These are phyloP conservation scores for Saturnispora galanensis DNA, from an alignment of 805 yeast genomes.

Conservation along the genomic window DNA sequence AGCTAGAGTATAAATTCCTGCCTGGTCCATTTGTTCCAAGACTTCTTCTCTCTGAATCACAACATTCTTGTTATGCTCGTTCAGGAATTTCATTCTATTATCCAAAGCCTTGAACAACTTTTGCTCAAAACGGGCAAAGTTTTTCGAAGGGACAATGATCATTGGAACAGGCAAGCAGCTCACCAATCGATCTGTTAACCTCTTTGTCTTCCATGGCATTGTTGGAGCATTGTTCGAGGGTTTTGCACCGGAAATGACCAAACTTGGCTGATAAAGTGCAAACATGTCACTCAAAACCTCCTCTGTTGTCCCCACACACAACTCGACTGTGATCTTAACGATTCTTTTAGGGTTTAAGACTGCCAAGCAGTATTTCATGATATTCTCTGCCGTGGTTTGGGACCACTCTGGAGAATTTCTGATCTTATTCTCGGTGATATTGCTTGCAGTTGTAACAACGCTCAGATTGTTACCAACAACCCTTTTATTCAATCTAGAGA, in stretches of 20 bases:
- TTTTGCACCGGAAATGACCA: constrained; percentile 48
- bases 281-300: constrained; percentile 50
- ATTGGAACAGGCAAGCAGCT: constrained; percentile 57
- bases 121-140: constrained; percentile 44
- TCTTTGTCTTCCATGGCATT: constrained; percentile 50
- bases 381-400: constrained; percentile 34
- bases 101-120: constrained; percentile 29
- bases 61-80: constrained; percentile 7
- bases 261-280: constrained; percentile 49
- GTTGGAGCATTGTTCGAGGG: constrained; percentile 41
- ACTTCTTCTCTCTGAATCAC: constrained; percentile 12
- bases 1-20: constrained; percentile 19
- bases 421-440: constrained; percentile 26
- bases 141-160: constrained; percentile 54
- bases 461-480: constrained; percentile 12
- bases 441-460: constrained; percentile 4
- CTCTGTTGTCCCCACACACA: constrained; percentile 49
- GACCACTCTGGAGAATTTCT: constrained; percentile 39
- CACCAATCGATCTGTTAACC: constrained; percentile 55
- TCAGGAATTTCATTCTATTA: constrained; percentile 15
- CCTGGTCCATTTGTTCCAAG: constrained; percentile 18
- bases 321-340: constrained; percentile 47
- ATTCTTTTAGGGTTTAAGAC: constrained; percentile 37
- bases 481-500: constrained; percentile 13
- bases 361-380: constrained; percentile 43